A percentile compares a stretch with the other conserved stretches of the same genome.
Conservation (phyloP, 176 grass and related monocot species). For the Zea mays region DNA sequence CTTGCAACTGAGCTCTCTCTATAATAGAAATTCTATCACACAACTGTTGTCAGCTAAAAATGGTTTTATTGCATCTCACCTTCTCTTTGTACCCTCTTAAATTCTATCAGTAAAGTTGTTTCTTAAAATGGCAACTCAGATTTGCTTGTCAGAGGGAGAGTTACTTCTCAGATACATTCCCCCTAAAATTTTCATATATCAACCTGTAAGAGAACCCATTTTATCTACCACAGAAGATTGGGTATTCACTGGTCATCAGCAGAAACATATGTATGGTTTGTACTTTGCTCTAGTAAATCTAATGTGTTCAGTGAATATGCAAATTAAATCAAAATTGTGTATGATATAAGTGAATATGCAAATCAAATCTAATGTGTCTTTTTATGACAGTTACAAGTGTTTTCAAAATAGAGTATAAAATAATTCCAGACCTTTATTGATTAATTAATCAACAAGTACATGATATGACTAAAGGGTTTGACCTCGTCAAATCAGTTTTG, state of each 20-base stretch:
- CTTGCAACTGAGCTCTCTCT: slow-evolving; percentile 86
- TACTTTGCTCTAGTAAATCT: slow-evolving; percentile 46
- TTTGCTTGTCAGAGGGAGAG: slow-evolving; percentile 63
- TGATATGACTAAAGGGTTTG: background rate
- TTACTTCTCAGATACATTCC: slow-evolving; percentile 64
- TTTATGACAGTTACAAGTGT: background rate
- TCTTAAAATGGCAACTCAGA: slow-evolving; percentile 74
- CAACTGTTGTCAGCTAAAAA: slow-evolving; percentile 24
- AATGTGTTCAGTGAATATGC: too few species aligned
- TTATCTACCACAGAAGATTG: slow-evolving; percentile 28
- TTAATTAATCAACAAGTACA: background rate
- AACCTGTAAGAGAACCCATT: slow-evolving; percentile 40
- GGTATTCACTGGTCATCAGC: slow-evolving; percentile 52
- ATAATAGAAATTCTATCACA: slow-evolving; percentile 27
- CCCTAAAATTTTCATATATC: slow-evolving; percentile 66
- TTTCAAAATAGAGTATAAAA: background rate
- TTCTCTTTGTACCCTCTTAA: slow-evolving; percentile 81
- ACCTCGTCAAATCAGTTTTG: background rate
- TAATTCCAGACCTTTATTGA: background rate
- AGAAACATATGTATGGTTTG: slow-evolving; percentile 45
- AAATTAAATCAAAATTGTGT: background rate
- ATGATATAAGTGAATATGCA: slow-evolving; percentile 9
- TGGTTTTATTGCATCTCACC: slow-evolving; percentile 50
- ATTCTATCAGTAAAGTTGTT: slow-evolving; percentile 88
- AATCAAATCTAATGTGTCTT: too few species aligned